Evolutionary conservation across 2,329 filamentous ascomycete genomes (phyloP), one percentile per base, ranked within the genome.

Genomic region (Endocalyx cinctus): DNA sequence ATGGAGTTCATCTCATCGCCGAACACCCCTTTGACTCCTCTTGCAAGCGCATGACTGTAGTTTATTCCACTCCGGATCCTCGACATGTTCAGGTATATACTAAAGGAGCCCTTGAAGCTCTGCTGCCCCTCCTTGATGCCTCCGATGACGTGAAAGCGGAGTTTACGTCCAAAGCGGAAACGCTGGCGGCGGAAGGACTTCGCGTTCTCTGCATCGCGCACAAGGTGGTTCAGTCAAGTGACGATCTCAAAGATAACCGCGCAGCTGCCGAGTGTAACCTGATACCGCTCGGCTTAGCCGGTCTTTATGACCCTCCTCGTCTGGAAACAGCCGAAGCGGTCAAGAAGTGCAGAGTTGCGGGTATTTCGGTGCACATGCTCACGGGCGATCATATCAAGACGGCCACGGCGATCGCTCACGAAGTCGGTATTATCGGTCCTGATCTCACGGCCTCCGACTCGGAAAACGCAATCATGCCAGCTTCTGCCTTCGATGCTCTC

Each of bases 11-110:
- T 25, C 60, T 80, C 27, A 48, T 83, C 8, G 72, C 76, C 2
- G 83, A 87, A 48, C 81, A 81, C 34, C 81, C 82, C 3, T 87
- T 87, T 49, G 82, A 87, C 53, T 85, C 81, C 1, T 75, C 76
- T 23, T 74, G 82, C 57, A 87, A 87, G 63, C 73, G 80, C 38
- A 87, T 87, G 82, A 82, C 79, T 23, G 81, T 86, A 30, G 71
- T 85, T 17, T 84, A 82, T 58, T 50, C 53, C 8, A 45, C 52
- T 27, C 55, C 57, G 6, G 55, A 48, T 27, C 54, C 52, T 2
- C 59, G 60, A 16, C 50, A 54, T 10, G 51, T 55, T 29, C 58
- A 63, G 10, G 66, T 76, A 13, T 77, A 74, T 42, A 70, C 71
- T 50, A 79, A 79, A 49, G 75, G 75, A 25, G 75, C 75, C 1